Evolutionary conservation across 345 rosid species (phyloP).

Genomic region (Lepidium didymum): DNA sequence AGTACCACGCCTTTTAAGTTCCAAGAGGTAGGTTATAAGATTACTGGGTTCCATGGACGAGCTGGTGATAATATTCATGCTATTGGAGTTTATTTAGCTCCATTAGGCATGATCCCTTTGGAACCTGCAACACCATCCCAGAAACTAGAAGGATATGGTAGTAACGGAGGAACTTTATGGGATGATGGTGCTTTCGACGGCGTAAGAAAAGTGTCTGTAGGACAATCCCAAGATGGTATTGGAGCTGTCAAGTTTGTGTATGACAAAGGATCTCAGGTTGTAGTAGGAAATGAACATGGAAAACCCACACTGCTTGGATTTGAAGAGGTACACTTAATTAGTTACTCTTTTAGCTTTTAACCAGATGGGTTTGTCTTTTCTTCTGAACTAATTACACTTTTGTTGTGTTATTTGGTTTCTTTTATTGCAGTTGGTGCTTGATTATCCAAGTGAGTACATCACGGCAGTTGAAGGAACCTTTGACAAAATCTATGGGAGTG

Average conservation of each 20-base stretch:
- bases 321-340: background rate
- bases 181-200: constrained; percentile 26
- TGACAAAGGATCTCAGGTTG: background rate
- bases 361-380: background rate
- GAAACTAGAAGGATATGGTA: constrained; percentile 15
- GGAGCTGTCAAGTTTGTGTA: constrained; percentile 13
- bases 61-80: constrained; percentile 3
- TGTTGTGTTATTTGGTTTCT: background rate
- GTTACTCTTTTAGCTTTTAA: background rate
- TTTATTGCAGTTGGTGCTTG: constrained; percentile 10
- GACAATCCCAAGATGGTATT: background rate
- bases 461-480: constrained; percentile 6
- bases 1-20: background rate
- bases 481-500: background rate
- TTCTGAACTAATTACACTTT: background rate
- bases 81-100: constrained; percentile 30
- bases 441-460: constrained; percentile 27
- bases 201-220: constrained; percentile 14
- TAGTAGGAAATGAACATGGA: constrained; percentile 8
- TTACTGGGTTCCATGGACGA: constrained; percentile 27
- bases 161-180: constrained; percentile 20
- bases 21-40: constrained; percentile 22
- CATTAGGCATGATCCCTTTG: constrained; percentile 17
- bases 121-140: background rate
- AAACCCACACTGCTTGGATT: background rate